These are phyloP conservation scores for Hypoxylon sp. DNA, from an alignment of 2,329 filamentous ascomycete species.

Conservation along the genomic window DNA sequence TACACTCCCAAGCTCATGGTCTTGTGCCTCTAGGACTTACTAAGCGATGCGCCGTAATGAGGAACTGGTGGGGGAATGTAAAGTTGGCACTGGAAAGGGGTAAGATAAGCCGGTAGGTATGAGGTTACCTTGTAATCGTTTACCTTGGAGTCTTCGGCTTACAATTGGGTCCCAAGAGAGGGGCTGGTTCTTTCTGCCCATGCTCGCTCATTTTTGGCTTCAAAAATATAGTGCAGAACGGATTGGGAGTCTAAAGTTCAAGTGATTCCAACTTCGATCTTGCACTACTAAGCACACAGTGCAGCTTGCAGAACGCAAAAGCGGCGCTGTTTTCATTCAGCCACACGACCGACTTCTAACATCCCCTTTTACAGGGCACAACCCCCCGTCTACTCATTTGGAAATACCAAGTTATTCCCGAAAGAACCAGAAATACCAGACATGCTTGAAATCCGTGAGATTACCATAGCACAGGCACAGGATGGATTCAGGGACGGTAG, in stretches of 20 bases:
- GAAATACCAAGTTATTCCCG: not conserved
- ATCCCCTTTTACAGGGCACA: not conserved
- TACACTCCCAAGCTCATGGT: no score
- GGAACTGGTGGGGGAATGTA: no score
- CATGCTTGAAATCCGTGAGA: conserved; percentile 39
- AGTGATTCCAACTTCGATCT: not conserved
- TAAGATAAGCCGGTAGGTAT: not conserved
- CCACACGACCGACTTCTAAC: not conserved
- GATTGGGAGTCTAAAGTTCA: no score
- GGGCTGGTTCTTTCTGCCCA: not conserved
- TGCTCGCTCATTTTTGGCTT: no score
- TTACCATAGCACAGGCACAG: conserved; percentile 44
- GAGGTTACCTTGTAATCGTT: not conserved
- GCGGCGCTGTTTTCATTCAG: not conserved
- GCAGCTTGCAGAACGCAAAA: not conserved
- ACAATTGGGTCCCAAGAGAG: conserved; percentile 3
- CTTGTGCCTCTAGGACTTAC: no score
- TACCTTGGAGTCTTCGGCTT: not conserved
- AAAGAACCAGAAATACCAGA: not conserved
- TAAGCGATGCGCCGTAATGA: no score
- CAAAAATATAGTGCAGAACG: not conserved
- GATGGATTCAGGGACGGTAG: conserved; percentile 33
- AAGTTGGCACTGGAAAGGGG: not conserved
- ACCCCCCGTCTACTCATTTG: not conserved
- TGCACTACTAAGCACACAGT: not conserved